A percentile compares a stretch with the other conserved stretches of the same genome.
Conservation (phyloP, 1,139 yeast genomes). For the Lodderomyces orthopsilosis region DNA sequence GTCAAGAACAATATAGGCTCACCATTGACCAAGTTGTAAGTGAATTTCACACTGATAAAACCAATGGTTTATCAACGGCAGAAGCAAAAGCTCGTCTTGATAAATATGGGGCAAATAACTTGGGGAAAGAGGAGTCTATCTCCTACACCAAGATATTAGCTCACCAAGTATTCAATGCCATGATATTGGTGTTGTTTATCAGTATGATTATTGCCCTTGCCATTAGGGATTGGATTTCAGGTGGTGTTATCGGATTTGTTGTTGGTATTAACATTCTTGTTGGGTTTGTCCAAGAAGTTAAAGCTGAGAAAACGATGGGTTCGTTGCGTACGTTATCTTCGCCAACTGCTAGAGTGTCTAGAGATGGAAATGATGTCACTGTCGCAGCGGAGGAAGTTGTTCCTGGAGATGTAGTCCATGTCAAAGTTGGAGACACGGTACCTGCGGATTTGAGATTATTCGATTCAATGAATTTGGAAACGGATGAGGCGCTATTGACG, state of each 20-base stretch:
- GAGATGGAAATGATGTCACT: slow-evolving; percentile 59
- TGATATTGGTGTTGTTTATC: slow-evolving; percentile 71
- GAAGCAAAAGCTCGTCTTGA: slow-evolving; percentile 27
- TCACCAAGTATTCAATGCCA: slow-evolving; percentile 75
- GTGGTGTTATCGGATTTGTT: slow-evolving; percentile 77
- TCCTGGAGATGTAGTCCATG: slow-evolving; percentile 70
- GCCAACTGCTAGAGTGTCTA: slow-evolving; percentile 67
- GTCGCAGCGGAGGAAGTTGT: slow-evolving; percentile 67
- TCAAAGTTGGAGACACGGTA: slow-evolving; percentile 73
- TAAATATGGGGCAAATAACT: slow-evolving; percentile 55
- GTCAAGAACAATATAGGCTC: slow-evolving; percentile 27
- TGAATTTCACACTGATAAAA: slow-evolving; percentile 35
- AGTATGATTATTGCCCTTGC: slow-evolving; percentile 77
- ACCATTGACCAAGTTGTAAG: slow-evolving; percentile 33
- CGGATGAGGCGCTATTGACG: slow-evolving; percentile 77
- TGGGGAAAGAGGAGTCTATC: slow-evolving; percentile 61
- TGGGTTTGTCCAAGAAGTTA: slow-evolving; percentile 68
- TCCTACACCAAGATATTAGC: slow-evolving; percentile 58
- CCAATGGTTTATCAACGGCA: slow-evolving; percentile 45
- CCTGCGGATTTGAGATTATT: slow-evolving; percentile 74
- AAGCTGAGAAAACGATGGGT: slow-evolving; percentile 82
- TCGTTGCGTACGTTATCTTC: slow-evolving; percentile 67
- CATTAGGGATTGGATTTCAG: slow-evolving; percentile 77
- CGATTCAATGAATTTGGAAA: slow-evolving; percentile 65
- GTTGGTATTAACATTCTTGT: slow-evolving; percentile 64